Base-by-base conservation (phyloP, 371 early-diverging fungal species). In the Syncephalastrum contaminatum region DNA sequence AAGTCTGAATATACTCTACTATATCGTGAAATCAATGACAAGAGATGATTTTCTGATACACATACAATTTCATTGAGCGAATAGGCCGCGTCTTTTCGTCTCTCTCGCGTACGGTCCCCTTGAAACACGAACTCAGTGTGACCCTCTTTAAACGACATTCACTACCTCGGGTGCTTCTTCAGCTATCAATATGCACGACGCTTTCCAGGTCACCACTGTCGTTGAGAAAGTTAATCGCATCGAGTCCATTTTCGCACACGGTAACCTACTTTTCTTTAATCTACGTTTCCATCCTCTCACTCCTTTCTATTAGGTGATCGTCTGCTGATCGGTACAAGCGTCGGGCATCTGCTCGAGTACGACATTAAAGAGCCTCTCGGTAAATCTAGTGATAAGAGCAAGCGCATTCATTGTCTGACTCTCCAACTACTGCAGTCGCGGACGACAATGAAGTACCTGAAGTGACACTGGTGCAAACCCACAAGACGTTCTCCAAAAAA, bases 291-390 rank as follows among this genome's bases (percentile, higher is more conserved):
- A 25, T 43, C 24, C 43, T 45, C 15, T 20, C 30, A 25, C 10
- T 24, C 21, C 14, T 22, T 47, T 27, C 41, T 46, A n/a, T 10
- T 61, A 85, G 85, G 91, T 46, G 89, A 89, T 73, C 81, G 86
- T 56, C 72, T 90, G 41, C 70, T 88, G 47, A 81, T 90, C 54
- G 91, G 91, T 22, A 88, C 91, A 2, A 77, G 81, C 19, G 73
- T 73, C 12, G 91, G 91, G 5, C 84, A 86, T 36, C 63, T 90
- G 21, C 75, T 89, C 21, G 84, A 87, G 5, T 90, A 89, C 63
- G 82, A 82, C 30, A 85, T 82, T 20, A 77, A 82, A 47, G 88
- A 90, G 54, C 82, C 85, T 27, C 59, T 82, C 36, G 82, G 85
- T 81, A 73, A 15, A 10, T 42, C 12, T 46, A 54, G 18, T 3